Evolutionary conservation across 2,329 filamentous ascomycete genomes (phyloP).

Genomic region (Macrophomina phaseolina): DNA sequence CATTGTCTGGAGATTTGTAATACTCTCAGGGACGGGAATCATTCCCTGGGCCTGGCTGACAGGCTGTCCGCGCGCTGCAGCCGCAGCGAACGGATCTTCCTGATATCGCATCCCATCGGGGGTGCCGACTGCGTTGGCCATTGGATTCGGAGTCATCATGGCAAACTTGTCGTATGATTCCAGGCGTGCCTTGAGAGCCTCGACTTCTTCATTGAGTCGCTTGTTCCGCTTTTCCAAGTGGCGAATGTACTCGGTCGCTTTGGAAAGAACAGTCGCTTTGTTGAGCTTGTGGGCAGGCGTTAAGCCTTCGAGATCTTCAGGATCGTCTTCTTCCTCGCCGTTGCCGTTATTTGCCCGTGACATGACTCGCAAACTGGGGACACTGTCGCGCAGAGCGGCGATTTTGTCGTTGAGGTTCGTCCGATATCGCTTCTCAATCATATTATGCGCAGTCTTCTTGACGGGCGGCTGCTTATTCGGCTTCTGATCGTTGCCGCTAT

Average conservation of each 20-base stretch:
- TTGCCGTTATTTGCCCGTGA: conserved; percentile 60
- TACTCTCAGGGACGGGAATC: conserved; percentile 51
- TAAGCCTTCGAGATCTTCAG: conserved; percentile 73
- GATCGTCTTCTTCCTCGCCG: conserved; percentile 78
- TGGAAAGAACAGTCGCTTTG: conserved; percentile 95
- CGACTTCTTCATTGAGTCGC: conserved; percentile 80
- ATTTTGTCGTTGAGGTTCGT: conserved; percentile 98
- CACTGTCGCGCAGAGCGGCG: conserved; percentile 85
- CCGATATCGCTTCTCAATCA: conserved; percentile 96
- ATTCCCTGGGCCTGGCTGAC: conserved; percentile 42
- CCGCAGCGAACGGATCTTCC: conserved; percentile 43
- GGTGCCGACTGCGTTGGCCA: conserved; percentile 39
- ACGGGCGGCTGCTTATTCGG: conserved; percentile 61
- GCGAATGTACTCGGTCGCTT: conserved; percentile 94
- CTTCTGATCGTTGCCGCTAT: conserved; percentile 60
- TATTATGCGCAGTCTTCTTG: conserved; percentile 97
- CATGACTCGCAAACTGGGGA: conserved; percentile 87
- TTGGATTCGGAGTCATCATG: conserved; percentile 53
- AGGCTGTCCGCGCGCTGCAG: conserved; percentile 30
- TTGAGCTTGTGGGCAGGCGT: conserved; percentile 89
- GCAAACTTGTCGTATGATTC: conserved; percentile 72
- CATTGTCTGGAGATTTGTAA: conserved; percentile 41
- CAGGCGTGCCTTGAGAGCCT: conserved; percentile 76
- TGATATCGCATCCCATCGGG: conserved; percentile 45
- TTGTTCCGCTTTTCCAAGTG: conserved; percentile 92